phyloP scores from a whole-genome alignment of 352 stramenopile genomes.

The Phytopythium boreale region DNA sequence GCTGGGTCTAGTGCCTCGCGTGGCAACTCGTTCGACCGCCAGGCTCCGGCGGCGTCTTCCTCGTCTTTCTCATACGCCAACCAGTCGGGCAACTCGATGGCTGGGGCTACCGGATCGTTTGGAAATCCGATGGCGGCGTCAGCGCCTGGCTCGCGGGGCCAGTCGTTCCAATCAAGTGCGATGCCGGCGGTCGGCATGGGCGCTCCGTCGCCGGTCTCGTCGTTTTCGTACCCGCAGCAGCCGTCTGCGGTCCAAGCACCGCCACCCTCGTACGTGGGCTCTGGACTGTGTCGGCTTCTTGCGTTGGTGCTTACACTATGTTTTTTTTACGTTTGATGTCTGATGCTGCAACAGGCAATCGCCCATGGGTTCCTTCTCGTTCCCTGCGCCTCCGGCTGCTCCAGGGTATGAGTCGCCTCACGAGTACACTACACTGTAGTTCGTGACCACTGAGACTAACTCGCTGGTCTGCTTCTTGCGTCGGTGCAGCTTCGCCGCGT shows the following conservation, averaged over 20 bases:
- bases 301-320: neutral
- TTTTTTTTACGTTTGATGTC: neutral
- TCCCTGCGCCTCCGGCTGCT: constrained; percentile 9
- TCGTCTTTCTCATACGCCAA: constrained; percentile 16
- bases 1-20: constrained; percentile 24
- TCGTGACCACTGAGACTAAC: neutral
- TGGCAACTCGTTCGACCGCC: constrained; percentile 36
- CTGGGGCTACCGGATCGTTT: constrained; percentile 19
- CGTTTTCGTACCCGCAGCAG: constrained; percentile 34
- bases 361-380: constrained; percentile 39
- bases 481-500: constrained; percentile 45
- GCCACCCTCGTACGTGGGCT: constrained; percentile 7
- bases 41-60: constrained; percentile 9
- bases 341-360: constrained; percentile 8
- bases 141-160: constrained; percentile 3
- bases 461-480: constrained; percentile 1
- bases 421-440: neutral
- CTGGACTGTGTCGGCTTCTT: neutral
- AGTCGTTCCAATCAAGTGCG: constrained; percentile 6
- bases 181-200: neutral
- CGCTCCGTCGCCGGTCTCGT: constrained; percentile 22
- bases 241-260: neutral
- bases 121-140: constrained; percentile 8
- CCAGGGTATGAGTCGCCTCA: neutral
- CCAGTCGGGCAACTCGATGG: neutral